These are phyloP conservation scores for Medicago truncatula DNA, from an alignment of 306 rosid genomes.

Conservation along the genomic window MtrunA17r5.0-ANR NC_053043.1:16285001-16285500, in stretches of 20 bases:
- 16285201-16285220: background rate
- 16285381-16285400: background rate
- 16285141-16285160: background rate
- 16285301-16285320: background rate
- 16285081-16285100: no score
- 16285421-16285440: background rate
- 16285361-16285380: slow-evolving; percentile 3
- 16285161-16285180: background rate
- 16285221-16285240: background rate
- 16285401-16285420: background rate
- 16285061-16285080: no score
- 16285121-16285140: background rate
- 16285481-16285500: background rate
- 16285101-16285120: no score
- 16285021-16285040: no score
- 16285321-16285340: background rate
- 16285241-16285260: background rate
- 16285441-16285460: background rate
- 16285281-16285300: background rate
- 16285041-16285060: no score
- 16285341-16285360: background rate
- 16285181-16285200: background rate
- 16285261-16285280: background rate
- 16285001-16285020: no score
- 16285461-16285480: background rate